These are phyloP conservation scores for Plantago elongata DNA, from an alignment of 257 asterid genomes.

Conservation along the genomic window DNA sequence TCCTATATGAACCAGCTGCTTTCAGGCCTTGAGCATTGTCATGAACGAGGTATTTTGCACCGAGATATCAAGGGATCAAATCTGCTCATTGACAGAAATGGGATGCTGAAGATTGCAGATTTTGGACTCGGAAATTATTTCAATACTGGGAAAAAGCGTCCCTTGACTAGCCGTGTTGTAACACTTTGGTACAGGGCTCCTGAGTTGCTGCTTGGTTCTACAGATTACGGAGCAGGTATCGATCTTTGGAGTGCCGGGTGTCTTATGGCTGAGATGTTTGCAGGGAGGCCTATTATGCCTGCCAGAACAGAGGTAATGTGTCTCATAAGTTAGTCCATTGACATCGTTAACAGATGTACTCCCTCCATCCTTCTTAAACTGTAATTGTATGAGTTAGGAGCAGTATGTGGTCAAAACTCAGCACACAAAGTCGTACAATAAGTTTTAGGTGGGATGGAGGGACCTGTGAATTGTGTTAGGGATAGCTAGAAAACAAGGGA, in stretches of 20 bases:
- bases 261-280: conserved; percentile 86
- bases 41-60: conserved; percentile 68
- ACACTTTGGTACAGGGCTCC: conserved; percentile 92
- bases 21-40: conserved; percentile 77
- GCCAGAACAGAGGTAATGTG: conserved; percentile 70
- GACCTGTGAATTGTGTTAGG: too few relatives aligned
- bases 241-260: conserved; percentile 95
- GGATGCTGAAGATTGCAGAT: conserved; percentile 75
- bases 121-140: conserved; percentile 66
- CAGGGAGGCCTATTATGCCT: conserved; percentile 71
- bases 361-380: too few relatives aligned
- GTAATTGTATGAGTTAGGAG: too few relatives aligned
- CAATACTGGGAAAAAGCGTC: conserved; percentile 42
- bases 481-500: too few relatives aligned
- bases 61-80: conserved; percentile 84
- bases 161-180: conserved; percentile 72
- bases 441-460: too few relatives aligned
- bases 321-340: not conserved
- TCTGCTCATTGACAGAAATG: conserved; percentile 57
- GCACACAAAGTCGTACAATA: too few relatives aligned
- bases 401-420: too few relatives aligned
- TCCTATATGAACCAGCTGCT: conserved; percentile 73
- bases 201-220: conserved; percentile 71
- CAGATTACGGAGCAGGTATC: conserved; percentile 66
- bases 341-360: not conserved